These are phyloP conservation scores for Purshia tridentata DNA, from an alignment of 306 rosid genomes.

Conservation along the genomic window DNA sequence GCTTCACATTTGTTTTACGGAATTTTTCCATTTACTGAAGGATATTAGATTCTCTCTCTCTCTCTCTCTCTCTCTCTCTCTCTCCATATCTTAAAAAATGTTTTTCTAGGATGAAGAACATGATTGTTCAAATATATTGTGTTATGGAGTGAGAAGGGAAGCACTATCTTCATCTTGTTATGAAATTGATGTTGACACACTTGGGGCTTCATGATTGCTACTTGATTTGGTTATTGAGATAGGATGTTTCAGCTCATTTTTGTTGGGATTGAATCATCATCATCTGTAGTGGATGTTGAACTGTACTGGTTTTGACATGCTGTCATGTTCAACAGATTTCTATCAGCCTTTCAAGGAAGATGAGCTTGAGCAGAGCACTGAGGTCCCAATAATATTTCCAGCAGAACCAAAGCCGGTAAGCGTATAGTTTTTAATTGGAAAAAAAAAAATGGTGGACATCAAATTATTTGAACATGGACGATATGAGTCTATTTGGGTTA, in stretches of 20 bases:
- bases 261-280: not conserved
- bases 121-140: not conserved
- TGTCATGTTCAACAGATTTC: constrained; percentile 52
- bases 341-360: constrained; percentile 86
- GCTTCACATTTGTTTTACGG: not conserved
- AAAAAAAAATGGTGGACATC: not conserved
- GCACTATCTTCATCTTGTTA: not conserved
- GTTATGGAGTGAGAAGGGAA: not conserved
- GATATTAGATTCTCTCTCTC: not conserved
- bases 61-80: not conserved
- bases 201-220: not conserved
- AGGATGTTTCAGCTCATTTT: not conserved
- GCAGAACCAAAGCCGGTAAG: constrained; percentile 74
- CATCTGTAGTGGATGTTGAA: not conserved
- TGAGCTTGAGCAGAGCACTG: constrained; percentile 80
- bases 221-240: constrained; percentile 7
- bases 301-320: constrained; percentile 1
- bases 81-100: not conserved
- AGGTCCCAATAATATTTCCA: constrained; percentile 76
- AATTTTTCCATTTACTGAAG: not conserved
- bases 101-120: constrained; percentile 1
- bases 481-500: not conserved
- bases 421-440: constrained; percentile 16
- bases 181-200: not conserved
- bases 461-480: constrained; percentile 6